These are phyloP conservation scores for Lunularia cruciata DNA, from an alignment of 225 moss, liverwort and hornwort genomes.

Conservation along the genomic window DNA sequence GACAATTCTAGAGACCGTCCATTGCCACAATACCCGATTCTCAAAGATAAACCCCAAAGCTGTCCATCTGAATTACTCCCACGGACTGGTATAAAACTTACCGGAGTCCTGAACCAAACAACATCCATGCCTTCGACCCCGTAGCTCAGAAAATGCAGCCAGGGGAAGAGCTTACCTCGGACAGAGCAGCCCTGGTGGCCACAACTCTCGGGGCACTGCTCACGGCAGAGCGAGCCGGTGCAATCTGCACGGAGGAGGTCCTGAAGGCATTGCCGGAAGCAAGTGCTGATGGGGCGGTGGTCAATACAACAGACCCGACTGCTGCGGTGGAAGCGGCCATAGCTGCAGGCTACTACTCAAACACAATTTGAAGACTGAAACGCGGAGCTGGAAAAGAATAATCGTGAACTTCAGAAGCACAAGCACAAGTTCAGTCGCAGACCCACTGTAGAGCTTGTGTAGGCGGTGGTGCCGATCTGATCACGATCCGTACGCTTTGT, in stretches of 20 bases:
- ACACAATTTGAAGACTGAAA: no score
- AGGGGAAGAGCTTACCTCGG: conserved; percentile 17
- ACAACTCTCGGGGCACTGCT: not conserved
- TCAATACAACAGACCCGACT: conserved; percentile 4
- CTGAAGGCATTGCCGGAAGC: conserved; percentile 29
- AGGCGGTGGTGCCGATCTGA: not conserved
- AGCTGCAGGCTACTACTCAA: no score
- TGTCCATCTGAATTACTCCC: no score
- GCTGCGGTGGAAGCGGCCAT: conserved; percentile 5
- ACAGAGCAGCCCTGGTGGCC: conserved; percentile 17
- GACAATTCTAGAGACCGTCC: no score
- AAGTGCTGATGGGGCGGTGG: not conserved
- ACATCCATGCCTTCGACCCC: no score
- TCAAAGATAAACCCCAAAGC: no score
- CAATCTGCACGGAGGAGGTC: conserved; percentile 20
- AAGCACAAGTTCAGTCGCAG: not conserved
- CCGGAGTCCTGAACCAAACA: not conserved
- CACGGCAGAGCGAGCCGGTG: not conserved
- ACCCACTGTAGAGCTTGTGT: not conserved
- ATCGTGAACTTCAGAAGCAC: not conserved
- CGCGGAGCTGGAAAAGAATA: not conserved
- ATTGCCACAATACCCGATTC: no score
- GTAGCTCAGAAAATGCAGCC: no score
- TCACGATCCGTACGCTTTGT: not conserved
- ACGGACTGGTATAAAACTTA: not conserved